Evolutionary conservation across 2,329 filamentous ascomycete species (phyloP).

Genomic region (Colletotrichum liriopes): DNA sequence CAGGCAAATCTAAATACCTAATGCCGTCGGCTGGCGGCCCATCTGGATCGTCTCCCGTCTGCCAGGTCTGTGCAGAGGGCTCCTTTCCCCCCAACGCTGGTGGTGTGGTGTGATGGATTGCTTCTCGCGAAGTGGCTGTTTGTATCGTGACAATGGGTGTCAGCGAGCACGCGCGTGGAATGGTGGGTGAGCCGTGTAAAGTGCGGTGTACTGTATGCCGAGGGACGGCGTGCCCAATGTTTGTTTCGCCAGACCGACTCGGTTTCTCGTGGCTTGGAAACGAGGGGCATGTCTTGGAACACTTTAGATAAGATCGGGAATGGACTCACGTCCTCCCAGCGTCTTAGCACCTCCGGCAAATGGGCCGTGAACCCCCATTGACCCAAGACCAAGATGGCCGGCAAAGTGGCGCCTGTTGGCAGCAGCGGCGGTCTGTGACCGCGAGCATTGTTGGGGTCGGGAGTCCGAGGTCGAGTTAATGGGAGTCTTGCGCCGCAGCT

Average conservation of each 20-base stretch:
- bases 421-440: constrained; percentile 37
- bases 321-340: not conserved
- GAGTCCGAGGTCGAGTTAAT: constrained; percentile 12
- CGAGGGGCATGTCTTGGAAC: constrained; percentile 20
- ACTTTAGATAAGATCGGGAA: constrained; percentile 16
- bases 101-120: not conserved
- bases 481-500: constrained; percentile 5
- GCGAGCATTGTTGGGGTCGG: constrained; percentile 35
- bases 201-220: not conserved
- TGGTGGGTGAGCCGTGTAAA: not conserved
- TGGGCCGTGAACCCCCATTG: constrained; percentile 19
- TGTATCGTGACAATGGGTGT: not conserved
- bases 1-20: constrained; percentile 2
- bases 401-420: constrained; percentile 32
- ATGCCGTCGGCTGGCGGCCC: constrained; percentile 19
- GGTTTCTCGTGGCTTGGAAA: constrained; percentile 8
- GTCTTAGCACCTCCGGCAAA: constrained; percentile 27
- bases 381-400: constrained; percentile 12
- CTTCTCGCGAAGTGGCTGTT: not conserved
- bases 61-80: constrained; percentile 24
- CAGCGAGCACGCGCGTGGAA: not conserved
- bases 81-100: not conserved
- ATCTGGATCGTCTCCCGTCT: constrained; percentile 26
- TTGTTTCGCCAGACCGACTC: not conserved
- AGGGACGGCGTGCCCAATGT: not conserved